A percentile compares a stretch with the other conserved stretches of the same genome.
These are phyloP conservation scores for Raffaelea arxii DNA, from an alignment of 2,329 filamentous ascomycete species.

Conservation along the genomic window DNA sequence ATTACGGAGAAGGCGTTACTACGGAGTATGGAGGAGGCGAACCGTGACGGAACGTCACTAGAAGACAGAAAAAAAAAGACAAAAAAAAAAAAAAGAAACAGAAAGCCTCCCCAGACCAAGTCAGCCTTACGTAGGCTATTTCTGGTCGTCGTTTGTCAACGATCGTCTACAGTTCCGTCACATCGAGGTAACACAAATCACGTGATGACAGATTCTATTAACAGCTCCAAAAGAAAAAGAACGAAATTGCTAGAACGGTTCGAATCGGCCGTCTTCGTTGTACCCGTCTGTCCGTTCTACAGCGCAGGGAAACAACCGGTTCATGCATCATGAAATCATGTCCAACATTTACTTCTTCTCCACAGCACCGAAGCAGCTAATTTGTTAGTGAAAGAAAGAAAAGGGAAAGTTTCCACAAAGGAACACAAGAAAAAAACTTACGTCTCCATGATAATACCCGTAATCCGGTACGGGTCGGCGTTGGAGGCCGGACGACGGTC, in stretches of 20 bases:
- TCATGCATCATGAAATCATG: no score
- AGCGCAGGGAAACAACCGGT: background rate
- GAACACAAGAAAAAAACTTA: constrained; percentile 5
- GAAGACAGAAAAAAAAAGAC: background rate
- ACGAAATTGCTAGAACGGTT: no score
- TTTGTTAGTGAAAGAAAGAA: background rate
- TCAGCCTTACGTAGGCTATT: no score
- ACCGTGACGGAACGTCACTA: background rate
- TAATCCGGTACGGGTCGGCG: constrained; percentile 68
- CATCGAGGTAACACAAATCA: no score
- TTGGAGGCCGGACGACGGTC: constrained; percentile 63
- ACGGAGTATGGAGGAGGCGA: background rate
- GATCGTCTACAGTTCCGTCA: no score
- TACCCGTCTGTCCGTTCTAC: no score
- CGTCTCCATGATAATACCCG: constrained; percentile 25
- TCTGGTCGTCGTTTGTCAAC: no score
- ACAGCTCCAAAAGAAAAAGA: no score
- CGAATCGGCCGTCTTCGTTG: no score
- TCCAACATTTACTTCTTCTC: constrained; percentile 7
- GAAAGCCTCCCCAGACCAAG: no score
- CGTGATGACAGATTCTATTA: no score
- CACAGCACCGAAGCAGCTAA: constrained; percentile 12
- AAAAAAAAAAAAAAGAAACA: background rate
- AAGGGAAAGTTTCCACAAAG: background rate
- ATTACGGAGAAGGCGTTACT: no score